phyloP scores from a whole-genome alignment of 1,139 yeast genomes.

The Nakaseomyces glabratus region DNA sequence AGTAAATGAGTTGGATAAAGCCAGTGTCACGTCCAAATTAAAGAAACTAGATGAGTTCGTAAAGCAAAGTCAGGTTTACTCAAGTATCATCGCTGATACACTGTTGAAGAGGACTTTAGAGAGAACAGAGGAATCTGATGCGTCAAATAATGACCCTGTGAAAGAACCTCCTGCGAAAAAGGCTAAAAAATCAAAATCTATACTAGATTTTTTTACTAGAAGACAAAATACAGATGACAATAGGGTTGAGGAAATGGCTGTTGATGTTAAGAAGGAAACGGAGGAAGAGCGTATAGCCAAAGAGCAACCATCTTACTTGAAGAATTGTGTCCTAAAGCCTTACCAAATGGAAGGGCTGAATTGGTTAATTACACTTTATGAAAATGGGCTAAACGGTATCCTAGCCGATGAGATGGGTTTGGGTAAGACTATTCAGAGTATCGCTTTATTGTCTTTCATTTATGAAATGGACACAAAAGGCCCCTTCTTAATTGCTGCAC shows the following conservation, averaged over 20 bases:
- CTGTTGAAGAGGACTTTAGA: constrained; percentile 40
- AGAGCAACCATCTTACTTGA: constrained; percentile 55
- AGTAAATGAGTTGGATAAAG: constrained; percentile 17
- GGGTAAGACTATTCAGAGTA: constrained; percentile 86
- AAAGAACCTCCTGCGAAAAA: constrained; percentile 22
- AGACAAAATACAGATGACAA: constrained; percentile 11
- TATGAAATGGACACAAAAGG: constrained; percentile 75
- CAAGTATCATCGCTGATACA: constrained; percentile 73
- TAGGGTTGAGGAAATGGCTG: constrained; percentile 9
- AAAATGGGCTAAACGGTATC: constrained; percentile 90
- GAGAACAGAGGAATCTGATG: constrained; percentile 6
- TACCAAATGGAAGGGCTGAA: constrained; percentile 87
- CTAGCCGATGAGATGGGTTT: constrained; percentile 96
- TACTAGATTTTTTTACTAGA: constrained; percentile 24
- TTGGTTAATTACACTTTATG: constrained; percentile 81
- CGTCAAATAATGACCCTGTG: constrained; percentile 7
- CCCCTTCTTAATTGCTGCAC: constrained; percentile 81
- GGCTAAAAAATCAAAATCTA: constrained; percentile 13
- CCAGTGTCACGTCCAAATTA: constrained; percentile 38
- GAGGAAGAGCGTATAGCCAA: constrained; percentile 14
- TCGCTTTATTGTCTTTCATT: constrained; percentile 65
- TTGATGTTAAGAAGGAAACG: constrained; percentile 3
- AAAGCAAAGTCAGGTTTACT: constrained; percentile 74
- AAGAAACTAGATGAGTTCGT: constrained; percentile 61
- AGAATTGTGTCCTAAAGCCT: constrained; percentile 64